These are phyloP conservation scores for Rutstroemia sp. DNA, from an alignment of 2,329 filamentous ascomycete genomes.

Conservation along the genomic window DNA sequence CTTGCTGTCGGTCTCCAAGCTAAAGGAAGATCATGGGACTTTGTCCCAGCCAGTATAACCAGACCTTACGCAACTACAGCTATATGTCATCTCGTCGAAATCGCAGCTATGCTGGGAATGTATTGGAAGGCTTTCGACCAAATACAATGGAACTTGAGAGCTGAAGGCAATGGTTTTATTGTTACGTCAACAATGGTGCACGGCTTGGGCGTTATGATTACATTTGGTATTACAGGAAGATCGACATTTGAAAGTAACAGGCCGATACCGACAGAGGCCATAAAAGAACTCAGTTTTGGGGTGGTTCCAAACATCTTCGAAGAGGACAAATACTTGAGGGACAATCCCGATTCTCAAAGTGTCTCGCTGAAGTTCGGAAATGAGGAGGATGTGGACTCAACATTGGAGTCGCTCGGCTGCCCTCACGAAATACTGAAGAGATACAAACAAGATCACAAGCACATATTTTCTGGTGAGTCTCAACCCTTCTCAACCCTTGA, in stretches of 20 bases:
- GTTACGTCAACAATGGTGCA: constrained; percentile 30
- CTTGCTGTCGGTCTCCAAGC: constrained; percentile 26
- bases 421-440: constrained; percentile 43
- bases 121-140: constrained; percentile 54
- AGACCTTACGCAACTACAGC: constrained; percentile 31
- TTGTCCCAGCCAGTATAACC: constrained; percentile 31
- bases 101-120: constrained; percentile 36
- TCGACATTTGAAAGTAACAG: constrained; percentile 42
- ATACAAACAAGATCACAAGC: constrained; percentile 28
- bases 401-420: constrained; percentile 45
- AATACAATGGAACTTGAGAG: constrained; percentile 40
- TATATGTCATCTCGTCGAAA: constrained; percentile 30
- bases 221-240: constrained; percentile 43
- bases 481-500: no score
- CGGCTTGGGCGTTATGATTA: constrained; percentile 48
- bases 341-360: constrained; percentile 22
- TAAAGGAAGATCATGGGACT: constrained; percentile 33
- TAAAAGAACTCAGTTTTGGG: constrained; percentile 50
- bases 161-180: constrained; percentile 32
- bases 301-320: constrained; percentile 48
- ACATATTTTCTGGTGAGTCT: constrained; percentile 26
- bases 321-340: constrained; percentile 33
- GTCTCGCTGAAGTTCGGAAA: constrained; percentile 41
- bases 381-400: constrained; percentile 42
- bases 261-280: constrained; percentile 44